Percentiles rank a stretch among this genome's conserved stretches.
Conservation (phyloP, 148 eudicot species). For the Pouteria glomerata region DNA sequence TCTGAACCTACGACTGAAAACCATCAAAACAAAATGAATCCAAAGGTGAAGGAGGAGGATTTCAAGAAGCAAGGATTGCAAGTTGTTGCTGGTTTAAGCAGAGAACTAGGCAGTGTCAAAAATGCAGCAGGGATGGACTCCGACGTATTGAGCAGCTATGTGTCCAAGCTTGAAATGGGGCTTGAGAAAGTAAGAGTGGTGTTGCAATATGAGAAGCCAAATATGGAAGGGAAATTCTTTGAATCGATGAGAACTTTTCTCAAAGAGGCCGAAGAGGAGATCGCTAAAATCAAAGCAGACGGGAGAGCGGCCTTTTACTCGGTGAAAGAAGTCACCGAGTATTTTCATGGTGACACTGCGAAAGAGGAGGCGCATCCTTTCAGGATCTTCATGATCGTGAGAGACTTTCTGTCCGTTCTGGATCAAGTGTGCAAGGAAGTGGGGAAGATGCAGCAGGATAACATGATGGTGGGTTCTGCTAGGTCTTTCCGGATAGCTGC, state of each 20-base stretch:
- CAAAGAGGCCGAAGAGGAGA: slow-evolving; percentile 42
- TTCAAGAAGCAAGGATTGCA: slow-evolving; percentile 80
- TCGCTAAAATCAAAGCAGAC: slow-evolving; percentile 33
- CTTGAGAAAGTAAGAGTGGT: slow-evolving; percentile 66
- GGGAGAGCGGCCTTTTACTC: slow-evolving; percentile 38
- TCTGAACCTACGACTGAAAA: slow-evolving; percentile 30
- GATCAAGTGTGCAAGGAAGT: slow-evolving; percentile 68
- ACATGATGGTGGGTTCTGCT: slow-evolving; percentile 59
- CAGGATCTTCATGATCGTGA: slow-evolving; percentile 55
- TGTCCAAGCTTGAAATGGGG: slow-evolving; percentile 77
- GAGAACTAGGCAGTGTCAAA: slow-evolving; percentile 73
- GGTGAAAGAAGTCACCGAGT: slow-evolving; percentile 56
- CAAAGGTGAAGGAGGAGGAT: slow-evolving; percentile 53
- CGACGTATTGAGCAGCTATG: slow-evolving; percentile 74
- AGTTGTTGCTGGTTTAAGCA: slow-evolving; percentile 68
- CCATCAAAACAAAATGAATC: slow-evolving; percentile 27
- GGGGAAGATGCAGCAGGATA: slow-evolving; percentile 62
- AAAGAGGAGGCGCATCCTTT: slow-evolving; percentile 61
- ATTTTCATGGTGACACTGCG: slow-evolving; percentile 56
- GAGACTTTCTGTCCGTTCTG: slow-evolving; percentile 49
- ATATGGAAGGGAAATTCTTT: slow-evolving; percentile 61
- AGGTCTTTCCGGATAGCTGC: slow-evolving; percentile 75
- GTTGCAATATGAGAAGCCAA: slow-evolving; percentile 50
- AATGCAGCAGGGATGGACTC: slow-evolving; percentile 95
- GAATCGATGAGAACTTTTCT: slow-evolving; percentile 45